phyloP scores from a whole-genome alignment of 768 basidiomycete genomes.

The Basidioascus undulatus region DNA sequence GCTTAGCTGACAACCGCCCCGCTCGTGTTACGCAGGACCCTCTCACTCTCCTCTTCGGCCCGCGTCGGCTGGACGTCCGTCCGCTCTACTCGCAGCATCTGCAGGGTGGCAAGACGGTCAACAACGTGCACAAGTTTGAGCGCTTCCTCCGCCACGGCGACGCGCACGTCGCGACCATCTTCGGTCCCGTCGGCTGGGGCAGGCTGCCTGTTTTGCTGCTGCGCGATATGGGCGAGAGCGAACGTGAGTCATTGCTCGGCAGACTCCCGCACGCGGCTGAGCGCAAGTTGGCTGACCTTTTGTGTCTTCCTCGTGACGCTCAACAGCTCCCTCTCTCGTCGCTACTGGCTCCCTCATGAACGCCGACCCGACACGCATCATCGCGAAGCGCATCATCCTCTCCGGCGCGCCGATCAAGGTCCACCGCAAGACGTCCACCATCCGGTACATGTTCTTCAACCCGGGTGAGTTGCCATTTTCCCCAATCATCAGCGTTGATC shows the following conservation, averaged over 20 bases:
- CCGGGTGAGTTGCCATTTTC: conserved; percentile 26
- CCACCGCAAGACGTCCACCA: conserved; percentile 87
- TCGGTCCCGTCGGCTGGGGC: conserved; percentile 72
- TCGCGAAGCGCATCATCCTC: conserved; percentile 79
- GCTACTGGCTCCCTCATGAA: conserved; percentile 70
- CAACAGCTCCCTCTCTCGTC: conserved; percentile 32
- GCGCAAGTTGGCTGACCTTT: not conserved
- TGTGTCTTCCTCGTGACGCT: not conserved
- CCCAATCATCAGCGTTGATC: not conserved
- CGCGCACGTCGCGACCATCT: conserved; percentile 54
- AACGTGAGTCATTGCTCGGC: conserved; percentile 34
- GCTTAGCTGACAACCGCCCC: not conserved
- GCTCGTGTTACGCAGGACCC: conserved; percentile 34
- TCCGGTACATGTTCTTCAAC: conserved; percentile 98
- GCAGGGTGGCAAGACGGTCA: conserved; percentile 58
- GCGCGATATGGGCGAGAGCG: conserved; percentile 36
- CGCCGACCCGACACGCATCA: conserved; percentile 71
- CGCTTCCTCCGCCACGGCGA: conserved; percentile 59
- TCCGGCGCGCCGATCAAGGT: conserved; percentile 94
- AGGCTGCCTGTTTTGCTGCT: conserved; percentile 56
- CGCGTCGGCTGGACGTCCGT: conserved; percentile 56
- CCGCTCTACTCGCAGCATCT: conserved; percentile 85
- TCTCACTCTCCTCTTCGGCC: conserved; percentile 66
- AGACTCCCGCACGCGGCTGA: not conserved
- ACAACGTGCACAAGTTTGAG: conserved; percentile 95